Evolutionary conservation across 306 rosid genomes (phyloP), one percentile per base, ranked within the genome.

Genomic region (Gleditsia sinensis): DNA sequence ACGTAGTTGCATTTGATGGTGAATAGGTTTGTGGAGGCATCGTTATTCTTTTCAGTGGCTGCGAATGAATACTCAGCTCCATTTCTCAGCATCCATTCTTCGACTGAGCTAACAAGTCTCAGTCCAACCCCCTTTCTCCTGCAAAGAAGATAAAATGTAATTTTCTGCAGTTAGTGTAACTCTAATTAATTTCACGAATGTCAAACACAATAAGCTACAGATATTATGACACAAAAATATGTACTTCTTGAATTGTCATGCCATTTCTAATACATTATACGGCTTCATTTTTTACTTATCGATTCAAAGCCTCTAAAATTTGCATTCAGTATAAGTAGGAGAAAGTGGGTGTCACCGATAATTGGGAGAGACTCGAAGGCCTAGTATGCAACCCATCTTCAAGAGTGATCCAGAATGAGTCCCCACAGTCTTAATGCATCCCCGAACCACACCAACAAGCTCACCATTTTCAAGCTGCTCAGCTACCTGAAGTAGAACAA

Each of bases 331-430:
- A 0, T 23, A 45, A 56, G 16, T 37, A 71, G n/a, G n/a, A n/a
- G n/a, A n/a, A n/a, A 49, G 20, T 23, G 24, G 11, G 28, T 7
- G 4, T 27, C 83, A 88, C 96, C 92, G 72, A 76, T 82, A 81
- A 58, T 81, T 27, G 64, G 92, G 94, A 72, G 97, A 88, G 59
- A 91, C 94, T 20, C 94, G 81, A 64, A 91, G 97, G 73, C 97
- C 97, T 25, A 88, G 74, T 39, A 91, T 80, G 68, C 86, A 88
- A 46, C 94, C 97, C 43, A 91, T 86, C 77, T 83, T 85, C 75
- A 86, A 50, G 45, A 82, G 60, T 57, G 78, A 77, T 43, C 88
- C 88, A 67, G 79, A 75, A 42, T 61, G 60, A 80, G 87, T 84
- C 56, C 54, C 67, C 75, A 91, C 77, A 77, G 73, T 80, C 88